Base-by-base conservation (phyloP, 768 basidiomycete species). In the Postia placenta region DNA sequence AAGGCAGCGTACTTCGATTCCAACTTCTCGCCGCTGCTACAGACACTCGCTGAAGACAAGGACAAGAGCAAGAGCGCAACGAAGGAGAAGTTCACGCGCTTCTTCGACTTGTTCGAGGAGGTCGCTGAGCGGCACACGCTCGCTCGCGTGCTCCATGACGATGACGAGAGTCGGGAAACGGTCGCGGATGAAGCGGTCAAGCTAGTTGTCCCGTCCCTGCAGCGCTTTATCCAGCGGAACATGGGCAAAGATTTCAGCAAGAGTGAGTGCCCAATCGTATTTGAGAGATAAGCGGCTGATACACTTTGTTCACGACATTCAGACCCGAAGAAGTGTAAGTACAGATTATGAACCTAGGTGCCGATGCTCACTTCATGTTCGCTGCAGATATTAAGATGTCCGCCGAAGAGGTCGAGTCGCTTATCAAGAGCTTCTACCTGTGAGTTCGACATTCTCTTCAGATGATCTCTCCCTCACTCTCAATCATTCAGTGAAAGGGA, bases 1-100 rank as follows among this genome's bases (percentile, higher is more conserved):
- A 90, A 90, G 64, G 86, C 88, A 7, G 83, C 74, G 3, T 92
- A 92, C 65, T 89, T 89, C 51, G 89, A 91, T 53, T 72, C 84
- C 20, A 92, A 89, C 65, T 90, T 86, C 63, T 80, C 83, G 5
- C 83, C 86, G 11, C 68, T 92, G 43, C 80, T 92, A 70, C 84
- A 87, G 49, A 57, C 75, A 17, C 66, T 80, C 47, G 66, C 73
- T 65, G 61, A 78, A 69, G 69, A 80, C 68, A 66, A 63, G 44
- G 71, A 65, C 25, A 79, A 78, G 64, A 57, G 68, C 23, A 80
- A 79, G 65, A 72, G 75, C 2, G 80, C 79, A 2, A 79, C 79
- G 14, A 92, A 92, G 67, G 89, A 91, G 67, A 88, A 85, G 65
- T 85, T 87, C 62, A 87, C 82, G 26, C 71, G 80, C 49, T 92